Conservation (phyloP, 352 stramenopile species). For the Pythium phragmiticola region DNA sequence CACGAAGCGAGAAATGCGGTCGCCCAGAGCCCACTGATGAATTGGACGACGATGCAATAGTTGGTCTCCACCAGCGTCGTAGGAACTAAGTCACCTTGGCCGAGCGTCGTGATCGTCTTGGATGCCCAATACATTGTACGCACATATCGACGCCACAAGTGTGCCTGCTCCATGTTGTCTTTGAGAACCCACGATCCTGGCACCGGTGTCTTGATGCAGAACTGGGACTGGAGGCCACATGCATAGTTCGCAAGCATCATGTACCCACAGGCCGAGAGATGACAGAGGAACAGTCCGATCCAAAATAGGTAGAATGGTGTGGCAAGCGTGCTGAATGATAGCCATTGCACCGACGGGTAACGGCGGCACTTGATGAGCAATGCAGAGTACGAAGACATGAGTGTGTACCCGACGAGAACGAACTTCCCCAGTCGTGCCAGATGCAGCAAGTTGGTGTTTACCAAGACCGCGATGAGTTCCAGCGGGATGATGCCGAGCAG, state of each 20-base stretch:
- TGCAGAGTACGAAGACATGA: slow-evolving; percentile 3
- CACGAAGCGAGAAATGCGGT: slow-evolving; percentile 65
- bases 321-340: slow-evolving; percentile 50
- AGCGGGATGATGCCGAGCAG: slow-evolving; percentile 6
- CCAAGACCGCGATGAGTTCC: slow-evolving; percentile 4
- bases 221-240: slow-evolving; percentile 21
- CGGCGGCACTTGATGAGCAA: slow-evolving; percentile 26
- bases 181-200: slow-evolving; percentile 56
- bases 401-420: slow-evolving; percentile 1
- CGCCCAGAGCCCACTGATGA: slow-evolving; percentile 60
- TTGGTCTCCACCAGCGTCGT: slow-evolving; percentile 51
- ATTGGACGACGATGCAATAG: slow-evolving; percentile 69
- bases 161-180: slow-evolving; percentile 53
- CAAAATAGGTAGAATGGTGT: slow-evolving; percentile 45
- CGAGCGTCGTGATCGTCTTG: slow-evolving; percentile 69
- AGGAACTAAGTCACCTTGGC: slow-evolving; percentile 65
- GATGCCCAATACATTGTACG: slow-evolving; percentile 65
- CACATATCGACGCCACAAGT: slow-evolving; percentile 44
- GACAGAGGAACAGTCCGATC: slow-evolving; percentile 55
- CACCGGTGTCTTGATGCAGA: slow-evolving; percentile 28
- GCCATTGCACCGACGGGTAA: slow-evolving; percentile 28
- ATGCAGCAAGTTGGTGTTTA: slow-evolving; percentile 27
- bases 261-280: slow-evolving; percentile 54
- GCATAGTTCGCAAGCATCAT: slow-evolving; percentile 49
- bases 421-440: slow-evolving; percentile 19